phyloP scores from a whole-genome alignment of 2,329 filamentous ascomycete species.

The Nannizzia gypsea region DNA sequence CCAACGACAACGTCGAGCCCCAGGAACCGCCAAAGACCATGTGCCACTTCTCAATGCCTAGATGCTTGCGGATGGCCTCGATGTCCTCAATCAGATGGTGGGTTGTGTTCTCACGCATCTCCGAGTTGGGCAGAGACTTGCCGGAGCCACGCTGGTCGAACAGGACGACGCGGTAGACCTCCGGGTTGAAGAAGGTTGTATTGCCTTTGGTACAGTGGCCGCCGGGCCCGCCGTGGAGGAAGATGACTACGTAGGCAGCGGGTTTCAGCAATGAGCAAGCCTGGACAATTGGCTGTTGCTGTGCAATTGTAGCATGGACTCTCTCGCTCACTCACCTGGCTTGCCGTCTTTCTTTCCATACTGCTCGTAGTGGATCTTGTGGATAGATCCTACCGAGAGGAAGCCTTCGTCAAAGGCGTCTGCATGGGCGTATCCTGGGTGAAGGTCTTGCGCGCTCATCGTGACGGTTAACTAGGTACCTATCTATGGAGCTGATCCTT shows the following conservation, averaged over 20 bases:
- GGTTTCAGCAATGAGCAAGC: neutral
- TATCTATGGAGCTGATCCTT: no score
- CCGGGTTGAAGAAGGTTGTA: constrained; percentile 35
- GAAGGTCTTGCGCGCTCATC: neutral
- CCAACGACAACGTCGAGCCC: constrained; percentile 30
- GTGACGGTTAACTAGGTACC: neutral
- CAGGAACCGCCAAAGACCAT: constrained; percentile 31
- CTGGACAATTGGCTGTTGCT: neutral
- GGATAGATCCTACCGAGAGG: constrained; percentile 25
- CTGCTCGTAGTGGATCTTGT: constrained; percentile 30
- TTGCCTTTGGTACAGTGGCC: constrained; percentile 26
- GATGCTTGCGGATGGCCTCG: constrained; percentile 32
- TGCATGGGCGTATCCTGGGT: constrained; percentile 22
- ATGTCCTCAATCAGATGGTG: constrained; percentile 36
- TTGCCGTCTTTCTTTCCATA: constrained; percentile 30
- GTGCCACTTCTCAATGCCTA: constrained; percentile 35
- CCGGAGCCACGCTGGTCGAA: constrained; percentile 39
- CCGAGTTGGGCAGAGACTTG: constrained; percentile 32
- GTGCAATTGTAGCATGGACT: neutral
- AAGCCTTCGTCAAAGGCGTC: constrained; percentile 25
- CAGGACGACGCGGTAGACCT: constrained; percentile 35
- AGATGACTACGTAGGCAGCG: constrained; percentile 24
- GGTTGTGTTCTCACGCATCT: constrained; percentile 32
- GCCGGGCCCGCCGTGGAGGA: constrained; percentile 37
- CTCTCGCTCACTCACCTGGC: constrained; percentile 21